Evolutionary conservation across 768 basidiomycete species (phyloP).

Genomic region (Kwoniella sp.): DNA sequence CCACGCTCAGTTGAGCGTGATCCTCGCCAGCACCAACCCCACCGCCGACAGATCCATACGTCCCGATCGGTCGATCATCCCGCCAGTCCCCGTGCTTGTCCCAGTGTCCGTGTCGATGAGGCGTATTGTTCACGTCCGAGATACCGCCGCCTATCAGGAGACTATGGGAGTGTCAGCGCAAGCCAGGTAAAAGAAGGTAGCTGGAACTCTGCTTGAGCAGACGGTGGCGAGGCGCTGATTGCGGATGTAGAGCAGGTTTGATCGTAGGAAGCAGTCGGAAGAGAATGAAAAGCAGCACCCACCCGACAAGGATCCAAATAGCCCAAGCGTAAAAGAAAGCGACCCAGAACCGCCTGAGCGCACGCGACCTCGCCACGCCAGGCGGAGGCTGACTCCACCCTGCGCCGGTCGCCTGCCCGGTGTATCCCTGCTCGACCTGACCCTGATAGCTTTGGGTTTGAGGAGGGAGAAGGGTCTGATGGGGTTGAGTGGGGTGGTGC

Average conservation of each 20-base stretch:
- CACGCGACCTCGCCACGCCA: constrained; percentile 30
- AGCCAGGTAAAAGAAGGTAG: no score
- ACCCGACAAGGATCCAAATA: constrained; percentile 45
- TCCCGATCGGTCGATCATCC: constrained; percentile 9
- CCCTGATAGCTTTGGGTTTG: no score
- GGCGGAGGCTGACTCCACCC: constrained; percentile 36
- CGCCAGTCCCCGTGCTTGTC: constrained; percentile 43
- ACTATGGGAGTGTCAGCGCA: constrained; percentile 6
- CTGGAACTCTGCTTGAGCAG: no score
- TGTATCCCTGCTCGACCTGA: no score
- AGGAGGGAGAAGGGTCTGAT: no score
- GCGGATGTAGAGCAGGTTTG: no score
- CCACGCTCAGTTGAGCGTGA: no score
- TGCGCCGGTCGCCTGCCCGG: no score
- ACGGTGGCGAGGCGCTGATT: no score
- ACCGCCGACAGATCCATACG: neutral
- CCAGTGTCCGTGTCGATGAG: constrained; percentile 39
- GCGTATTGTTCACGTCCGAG: constrained; percentile 25
- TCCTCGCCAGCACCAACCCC: neutral
- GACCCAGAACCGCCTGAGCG: constrained; percentile 38
- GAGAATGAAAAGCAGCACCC: no score
- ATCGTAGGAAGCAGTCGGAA: no score
- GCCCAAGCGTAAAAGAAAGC: constrained; percentile 42
- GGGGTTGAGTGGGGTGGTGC: no score
- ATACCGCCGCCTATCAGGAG: constrained; percentile 39